A percentile compares a stretch with the other conserved stretches of the same genome.
These are phyloP conservation scores for Suhomyces wounanorum DNA, from an alignment of 1,139 yeast genomes.

Conservation along the genomic window DNA sequence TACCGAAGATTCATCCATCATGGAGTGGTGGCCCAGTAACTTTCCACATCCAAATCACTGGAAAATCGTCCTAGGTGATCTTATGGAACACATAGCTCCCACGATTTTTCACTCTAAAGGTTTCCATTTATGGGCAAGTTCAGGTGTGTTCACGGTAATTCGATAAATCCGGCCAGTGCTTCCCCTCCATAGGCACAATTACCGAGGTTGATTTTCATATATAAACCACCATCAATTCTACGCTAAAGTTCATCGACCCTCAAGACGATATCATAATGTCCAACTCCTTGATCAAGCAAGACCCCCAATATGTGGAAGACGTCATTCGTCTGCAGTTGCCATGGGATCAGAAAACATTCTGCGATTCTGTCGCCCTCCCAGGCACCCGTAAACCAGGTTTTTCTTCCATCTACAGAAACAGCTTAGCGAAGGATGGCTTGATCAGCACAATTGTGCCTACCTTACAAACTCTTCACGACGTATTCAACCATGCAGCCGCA, in stretches of 20 bases:
- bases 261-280: conserved; percentile 1
- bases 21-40: too few species aligned
- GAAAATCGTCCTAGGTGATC: too few species aligned
- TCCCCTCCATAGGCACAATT: conserved; percentile 3
- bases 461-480: conserved; percentile 50
- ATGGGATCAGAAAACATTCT: conserved; percentile 12
- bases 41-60: too few species aligned
- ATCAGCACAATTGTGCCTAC: conserved; percentile 49
- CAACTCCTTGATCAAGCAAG: conserved; percentile 8
- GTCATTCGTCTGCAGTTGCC: conserved; percentile 17
- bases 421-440: conserved; percentile 37
- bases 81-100: too few species aligned
- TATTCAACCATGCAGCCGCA: conserved; percentile 45
- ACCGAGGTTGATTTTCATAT: conserved; percentile 1
- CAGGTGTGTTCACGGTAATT: neutral
- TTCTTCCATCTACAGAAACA: conserved; percentile 57
- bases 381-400: conserved; percentile 49
- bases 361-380: conserved; percentile 42
- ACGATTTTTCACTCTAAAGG: too few species aligned
- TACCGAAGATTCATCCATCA: too few species aligned
- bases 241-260: neutral
- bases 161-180: neutral
- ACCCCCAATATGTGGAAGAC: conserved; percentile 10
- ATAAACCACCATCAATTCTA: neutral
- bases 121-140: neutral